Percentiles rank a stretch among this genome's conserved stretches.
Conservation (phyloP, 805 yeast genomes). For the Cyberlindnera japonica region DNA sequence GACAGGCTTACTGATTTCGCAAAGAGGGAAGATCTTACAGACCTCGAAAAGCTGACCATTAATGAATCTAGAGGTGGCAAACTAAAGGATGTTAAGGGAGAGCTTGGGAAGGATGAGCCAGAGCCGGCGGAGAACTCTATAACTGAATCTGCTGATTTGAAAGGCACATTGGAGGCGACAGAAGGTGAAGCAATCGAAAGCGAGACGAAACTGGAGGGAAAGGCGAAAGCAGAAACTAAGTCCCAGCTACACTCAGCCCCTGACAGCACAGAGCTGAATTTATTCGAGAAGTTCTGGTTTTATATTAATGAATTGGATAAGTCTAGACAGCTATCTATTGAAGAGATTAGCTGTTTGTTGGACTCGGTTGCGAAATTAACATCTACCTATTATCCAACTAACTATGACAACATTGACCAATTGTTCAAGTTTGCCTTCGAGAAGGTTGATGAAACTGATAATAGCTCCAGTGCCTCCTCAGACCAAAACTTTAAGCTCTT, state of each 20-base stretch:
- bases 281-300: constrained; percentile 64
- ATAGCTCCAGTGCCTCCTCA: constrained; percentile 23
- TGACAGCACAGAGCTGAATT: constrained; percentile 29
- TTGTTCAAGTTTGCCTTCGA: constrained; percentile 53
- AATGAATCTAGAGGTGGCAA: constrained; percentile 19
- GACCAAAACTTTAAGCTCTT: constrained; percentile 43
- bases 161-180: not conserved
- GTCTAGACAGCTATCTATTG: constrained; percentile 58
- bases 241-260: no score
- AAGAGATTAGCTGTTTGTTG: constrained; percentile 60
- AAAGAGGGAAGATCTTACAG: constrained; percentile 33
- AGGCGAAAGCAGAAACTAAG: not conserved
- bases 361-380: constrained; percentile 65
- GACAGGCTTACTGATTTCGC: constrained; percentile 62
- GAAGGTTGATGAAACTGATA: constrained; percentile 34
- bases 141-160: constrained; percentile 2
- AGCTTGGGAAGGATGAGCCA: constrained; percentile 1
- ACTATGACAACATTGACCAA: constrained; percentile 55
- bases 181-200: not conserved
- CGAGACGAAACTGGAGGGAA: not conserved
- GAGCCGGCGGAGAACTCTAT: constrained; percentile 8
- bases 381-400: constrained; percentile 61
- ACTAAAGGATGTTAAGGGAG: constrained; percentile 12
- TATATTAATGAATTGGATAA: constrained; percentile 56
- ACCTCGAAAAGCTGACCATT: constrained; percentile 20